Percentiles rank a stretch among this genome's conserved stretches.
Evolutionary conservation across 805 yeast species (phyloP).

Genomic region (Ogataea angusta): DNA sequence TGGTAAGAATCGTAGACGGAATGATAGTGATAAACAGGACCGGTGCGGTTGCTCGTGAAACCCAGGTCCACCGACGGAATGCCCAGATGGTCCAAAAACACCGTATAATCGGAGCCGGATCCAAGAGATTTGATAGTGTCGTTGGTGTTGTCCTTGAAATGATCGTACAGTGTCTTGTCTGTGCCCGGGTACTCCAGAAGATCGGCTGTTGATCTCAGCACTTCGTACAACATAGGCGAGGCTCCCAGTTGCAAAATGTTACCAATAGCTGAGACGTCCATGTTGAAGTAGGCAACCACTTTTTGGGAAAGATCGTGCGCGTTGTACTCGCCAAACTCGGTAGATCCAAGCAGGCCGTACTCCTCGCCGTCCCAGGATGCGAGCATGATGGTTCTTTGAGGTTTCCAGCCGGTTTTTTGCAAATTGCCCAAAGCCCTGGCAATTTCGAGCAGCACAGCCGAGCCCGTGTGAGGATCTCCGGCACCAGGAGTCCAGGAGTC

Average conservation of each 20-base stretch:
- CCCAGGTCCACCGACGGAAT: constrained; percentile 61
- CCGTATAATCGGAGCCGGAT: constrained; percentile 69
- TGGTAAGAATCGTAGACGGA: constrained; percentile 69
- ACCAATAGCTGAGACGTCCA: constrained; percentile 66
- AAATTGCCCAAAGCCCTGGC: constrained; percentile 57
- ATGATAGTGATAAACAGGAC: constrained; percentile 71
- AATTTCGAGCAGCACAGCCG: constrained; percentile 61
- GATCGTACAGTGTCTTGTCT: constrained; percentile 34
- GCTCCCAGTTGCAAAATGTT: constrained; percentile 46
- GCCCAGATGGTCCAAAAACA: constrained; percentile 57
- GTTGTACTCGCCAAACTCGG: constrained; percentile 71
- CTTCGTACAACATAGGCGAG: constrained; percentile 55
- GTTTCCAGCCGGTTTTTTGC: constrained; percentile 61
- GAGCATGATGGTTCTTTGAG: constrained; percentile 63
- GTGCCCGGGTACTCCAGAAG: constrained; percentile 45
- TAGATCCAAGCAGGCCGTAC: constrained; percentile 68
- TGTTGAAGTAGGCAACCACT: constrained; percentile 64
- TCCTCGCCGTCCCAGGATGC: constrained; percentile 85
- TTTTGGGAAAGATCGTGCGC: constrained; percentile 42
- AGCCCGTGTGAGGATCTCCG: constrained; percentile 75
- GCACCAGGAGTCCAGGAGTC: constrained; percentile 83
- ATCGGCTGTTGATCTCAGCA: constrained; percentile 44
- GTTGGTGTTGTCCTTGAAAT: constrained; percentile 30
- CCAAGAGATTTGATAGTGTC: constrained; percentile 50
- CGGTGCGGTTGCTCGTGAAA: constrained; percentile 40